phyloP scores from a whole-genome alignment of 1,284 basidiomycete species.

The Cutaneotrichosporon sp. region DNA sequence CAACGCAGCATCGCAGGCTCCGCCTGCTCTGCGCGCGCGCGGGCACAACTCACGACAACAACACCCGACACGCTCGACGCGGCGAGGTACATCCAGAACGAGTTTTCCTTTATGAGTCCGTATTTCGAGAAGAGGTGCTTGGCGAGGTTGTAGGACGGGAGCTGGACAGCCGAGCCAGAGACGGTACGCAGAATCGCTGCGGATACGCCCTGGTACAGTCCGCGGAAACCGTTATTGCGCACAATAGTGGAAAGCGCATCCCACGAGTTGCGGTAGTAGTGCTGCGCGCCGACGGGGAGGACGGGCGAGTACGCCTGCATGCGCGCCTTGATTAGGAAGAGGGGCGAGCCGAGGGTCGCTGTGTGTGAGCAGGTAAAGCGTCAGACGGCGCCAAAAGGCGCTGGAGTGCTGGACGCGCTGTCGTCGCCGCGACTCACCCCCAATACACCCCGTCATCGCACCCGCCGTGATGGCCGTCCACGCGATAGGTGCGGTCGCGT shows the following conservation, averaged over 20 bases:
- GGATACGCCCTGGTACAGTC: conserved; percentile 83
- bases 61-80: conserved; percentile 84
- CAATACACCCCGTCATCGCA: conserved; percentile 80
- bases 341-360: conserved; percentile 86
- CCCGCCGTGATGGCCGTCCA: conserved; percentile 76
- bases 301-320: conserved; percentile 96
- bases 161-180: conserved; percentile 72
- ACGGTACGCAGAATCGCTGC: conserved; percentile 88
- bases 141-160: conserved; percentile 91
- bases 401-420: neutral
- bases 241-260: conserved; percentile 78
- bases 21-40: no score
- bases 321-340: conserved; percentile 93
- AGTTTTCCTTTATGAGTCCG: conserved; percentile 64
- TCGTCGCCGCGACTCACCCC: conserved; percentile 55
- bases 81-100: conserved; percentile 78
- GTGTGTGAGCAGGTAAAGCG: neutral
- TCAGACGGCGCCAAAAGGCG: neutral
- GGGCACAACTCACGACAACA: conserved; percentile 66
- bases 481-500: conserved; percentile 61
- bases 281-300: conserved; percentile 90
- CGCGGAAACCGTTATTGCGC: conserved; percentile 67
- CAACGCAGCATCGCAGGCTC: neutral
- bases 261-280: conserved; percentile 77
- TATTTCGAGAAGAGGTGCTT: conserved; percentile 68